These are phyloP conservation scores for Choanephora cucurbitarum DNA, from an alignment of 371 early-diverging fungal genomes.

Conservation along the genomic window DNA sequence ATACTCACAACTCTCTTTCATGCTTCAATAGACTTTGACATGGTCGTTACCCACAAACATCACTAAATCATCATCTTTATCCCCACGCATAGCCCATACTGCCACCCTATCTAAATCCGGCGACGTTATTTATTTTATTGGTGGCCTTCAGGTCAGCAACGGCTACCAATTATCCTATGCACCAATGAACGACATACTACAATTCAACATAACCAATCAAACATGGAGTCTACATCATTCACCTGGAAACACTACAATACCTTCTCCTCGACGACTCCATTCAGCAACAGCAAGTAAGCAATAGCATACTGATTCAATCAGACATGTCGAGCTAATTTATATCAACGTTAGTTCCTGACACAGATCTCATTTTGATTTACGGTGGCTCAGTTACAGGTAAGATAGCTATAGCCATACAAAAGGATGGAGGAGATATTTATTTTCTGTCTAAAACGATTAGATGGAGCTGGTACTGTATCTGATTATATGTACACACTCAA, in stretches of 20 bases:
- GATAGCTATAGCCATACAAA: too few species aligned
- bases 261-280: constrained; percentile 23
- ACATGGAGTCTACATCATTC: constrained; percentile 12
- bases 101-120: constrained; percentile 17
- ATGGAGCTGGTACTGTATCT: constrained; percentile 4
- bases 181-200: constrained; percentile 18
- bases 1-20: too few species aligned
- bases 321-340: too few species aligned
- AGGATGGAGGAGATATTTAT: too few species aligned
- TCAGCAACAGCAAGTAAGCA: constrained; percentile 19
- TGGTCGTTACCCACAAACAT: constrained; percentile 10
- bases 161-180: neutral
- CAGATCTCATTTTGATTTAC: constrained; percentile 18
- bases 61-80: constrained; percentile 1
- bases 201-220: constrained; percentile 11
- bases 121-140: constrained; percentile 18
- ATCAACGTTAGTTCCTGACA: constrained; percentile 22
- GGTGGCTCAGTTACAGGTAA: constrained; percentile 23
- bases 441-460: too few species aligned
- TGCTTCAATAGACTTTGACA: constrained; percentile 8
- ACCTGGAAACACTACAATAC: constrained; percentile 6
- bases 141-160: constrained; percentile 13
- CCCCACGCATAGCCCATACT: constrained; percentile 19
- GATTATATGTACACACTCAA: constrained; percentile 20
- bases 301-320: neutral